Base-by-base conservation (phyloP, 768 basidiomycete genomes). In the Amanita rubescens region DNA sequence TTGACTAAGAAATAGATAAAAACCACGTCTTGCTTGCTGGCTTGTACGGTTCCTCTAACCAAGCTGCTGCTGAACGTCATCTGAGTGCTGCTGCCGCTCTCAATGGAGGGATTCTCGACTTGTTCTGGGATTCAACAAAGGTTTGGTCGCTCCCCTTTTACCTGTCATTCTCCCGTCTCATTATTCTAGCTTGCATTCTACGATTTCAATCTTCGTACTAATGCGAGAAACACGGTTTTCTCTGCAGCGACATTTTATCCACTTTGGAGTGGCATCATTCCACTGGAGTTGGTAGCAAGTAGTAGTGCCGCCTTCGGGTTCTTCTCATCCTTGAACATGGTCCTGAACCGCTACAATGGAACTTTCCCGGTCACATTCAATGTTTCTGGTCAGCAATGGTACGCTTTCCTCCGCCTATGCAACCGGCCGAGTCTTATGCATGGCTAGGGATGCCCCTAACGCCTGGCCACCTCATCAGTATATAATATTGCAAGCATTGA, bases 391-490 rank as follows among this genome's bases (percentile, higher is more conserved):
- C 72, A 84, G 57, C 90, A 95, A 71, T 95, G 93, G 90, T 84
- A 55, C 35, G 68, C 59, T 6, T 19, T 25, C 11, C 22, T 53
- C 27, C 11, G 24, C 4, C 15, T 52, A 12, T n/a, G 14, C n/a
- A 42, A n/a, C 14, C 24, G 4, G 42, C 5, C 19, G 10, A 22
- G 5, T 38, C 30, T 56, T 33, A 11, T 12, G 11, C 38, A 33
- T 17, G 45, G 33, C 15, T 48, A 87, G 85, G 87, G 88, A 90
- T 62, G 79, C 85, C 22, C 91, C 92, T n/a, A 93, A 93, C 61
- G 67, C 85, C 1, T 96, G 91, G 92, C 89, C 90, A 15, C 86
- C 88, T 8, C 87, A 90, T 60, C 87, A 87, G 57, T 85, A 91
- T 66, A 88, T 95, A 57, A 69, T 80, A 22, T 76, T 95, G 42